phyloP scores from a whole-genome alignment of 495 filamentous ascomycete genomes.

The Astrothelium subdiscretum region DNA sequence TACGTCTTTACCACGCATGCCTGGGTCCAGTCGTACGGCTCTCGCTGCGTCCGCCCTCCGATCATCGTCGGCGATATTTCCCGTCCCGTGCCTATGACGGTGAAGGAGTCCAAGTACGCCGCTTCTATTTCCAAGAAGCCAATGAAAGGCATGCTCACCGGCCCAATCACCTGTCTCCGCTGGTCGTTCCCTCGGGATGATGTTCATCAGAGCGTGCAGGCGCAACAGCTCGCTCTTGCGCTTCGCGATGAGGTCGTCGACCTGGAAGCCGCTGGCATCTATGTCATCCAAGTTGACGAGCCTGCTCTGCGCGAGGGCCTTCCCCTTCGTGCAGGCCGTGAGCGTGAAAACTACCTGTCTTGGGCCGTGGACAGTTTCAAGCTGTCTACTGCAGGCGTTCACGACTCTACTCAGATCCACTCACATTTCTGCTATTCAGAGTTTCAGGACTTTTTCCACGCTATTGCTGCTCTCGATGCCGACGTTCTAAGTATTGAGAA shows the following conservation, averaged over 20 bases:
- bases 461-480: slow-evolving; percentile 93
- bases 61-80: slow-evolving; percentile 98
- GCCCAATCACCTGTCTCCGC: slow-evolving; percentile 93
- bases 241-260: slow-evolving; percentile 97
- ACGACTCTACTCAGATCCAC: slow-evolving; percentile 95
- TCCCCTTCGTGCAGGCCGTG: slow-evolving; percentile 78
- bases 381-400: slow-evolving; percentile 79
- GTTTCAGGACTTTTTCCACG: slow-evolving; percentile 99
- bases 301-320: slow-evolving; percentile 98
- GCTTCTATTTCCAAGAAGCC: slow-evolving; percentile 92
- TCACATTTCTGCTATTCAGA: slow-evolving; percentile 99
- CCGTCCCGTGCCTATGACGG: slow-evolving; percentile 91
- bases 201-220: slow-evolving; percentile 96
- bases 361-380: slow-evolving; percentile 98
- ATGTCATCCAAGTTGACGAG: slow-evolving; percentile 98
- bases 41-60: slow-evolving; percentile 92
- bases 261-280: slow-evolving; percentile 88
- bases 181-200: slow-evolving; percentile 99
- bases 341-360: slow-evolving; percentile 86
- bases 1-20: slow-evolving; percentile 98
- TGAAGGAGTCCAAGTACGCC: slow-evolving; percentile 99
- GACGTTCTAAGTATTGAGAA: slow-evolving; percentile 99
- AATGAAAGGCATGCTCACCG: slow-evolving; percentile 99
- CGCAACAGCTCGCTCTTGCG: slow-evolving; percentile 94
- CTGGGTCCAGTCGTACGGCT: slow-evolving; percentile 97